A percentile compares a stretch with the other conserved stretches of the same genome.
These are phyloP conservation scores for Trametes cingulata DNA, from an alignment of 768 basidiomycete genomes.

Conservation along the genomic window DNA sequence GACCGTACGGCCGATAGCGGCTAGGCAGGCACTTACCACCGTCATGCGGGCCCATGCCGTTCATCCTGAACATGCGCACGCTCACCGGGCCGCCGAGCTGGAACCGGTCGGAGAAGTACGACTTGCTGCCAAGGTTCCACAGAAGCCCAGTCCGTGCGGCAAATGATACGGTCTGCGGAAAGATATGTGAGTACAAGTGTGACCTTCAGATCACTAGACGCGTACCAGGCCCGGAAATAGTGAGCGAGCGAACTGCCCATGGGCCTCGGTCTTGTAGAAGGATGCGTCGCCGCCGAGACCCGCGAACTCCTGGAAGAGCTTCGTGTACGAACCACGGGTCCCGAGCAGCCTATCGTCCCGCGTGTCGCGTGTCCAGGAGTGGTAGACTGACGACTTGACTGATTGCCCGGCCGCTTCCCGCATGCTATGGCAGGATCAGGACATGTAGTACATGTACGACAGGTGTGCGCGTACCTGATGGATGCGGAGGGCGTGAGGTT, in stretches of 20 bases:
- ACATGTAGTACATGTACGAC: not conserved
- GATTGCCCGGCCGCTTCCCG: constrained; percentile 81
- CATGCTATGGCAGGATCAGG: constrained; percentile 70
- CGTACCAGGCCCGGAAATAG: constrained; percentile 62
- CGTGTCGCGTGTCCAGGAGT: constrained; percentile 74
- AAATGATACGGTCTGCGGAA: constrained; percentile 67
- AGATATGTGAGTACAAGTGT: constrained; percentile 1
- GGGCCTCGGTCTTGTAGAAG: constrained; percentile 73
- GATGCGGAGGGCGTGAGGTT: constrained; percentile 75
- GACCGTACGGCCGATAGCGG: not conserved
- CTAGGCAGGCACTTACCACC: constrained; percentile 47
- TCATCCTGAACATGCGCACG: constrained; percentile 74
- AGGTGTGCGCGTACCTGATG: constrained; percentile 65
- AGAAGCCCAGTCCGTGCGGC: constrained; percentile 73
- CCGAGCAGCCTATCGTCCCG: constrained; percentile 69
- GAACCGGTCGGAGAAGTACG: constrained; percentile 81
- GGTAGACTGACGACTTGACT: constrained; percentile 80
- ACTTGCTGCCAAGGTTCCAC: constrained; percentile 54
- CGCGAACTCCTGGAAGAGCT: constrained; percentile 68
- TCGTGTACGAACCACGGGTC: constrained; percentile 62
- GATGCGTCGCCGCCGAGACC: constrained; percentile 80
- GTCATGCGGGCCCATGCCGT: constrained; percentile 78
- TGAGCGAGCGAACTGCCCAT: constrained; percentile 61
- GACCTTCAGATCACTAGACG: constrained; percentile 1
- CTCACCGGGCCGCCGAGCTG: constrained; percentile 92